These are phyloP conservation scores for Begonia masoniana DNA, from an alignment of 306 rosid genomes.

Conservation along the genomic window DNA sequence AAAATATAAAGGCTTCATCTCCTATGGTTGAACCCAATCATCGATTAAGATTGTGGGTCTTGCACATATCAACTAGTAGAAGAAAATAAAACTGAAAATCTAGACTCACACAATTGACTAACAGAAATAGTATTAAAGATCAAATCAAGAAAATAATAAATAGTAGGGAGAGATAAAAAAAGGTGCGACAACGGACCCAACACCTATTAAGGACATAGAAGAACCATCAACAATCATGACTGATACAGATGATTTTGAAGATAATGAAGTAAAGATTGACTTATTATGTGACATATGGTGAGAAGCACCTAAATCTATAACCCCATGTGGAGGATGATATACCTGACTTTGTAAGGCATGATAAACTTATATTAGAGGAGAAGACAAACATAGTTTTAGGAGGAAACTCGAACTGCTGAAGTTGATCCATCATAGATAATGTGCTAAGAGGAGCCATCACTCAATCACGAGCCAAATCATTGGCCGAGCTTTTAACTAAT, in stretches of 20 bases:
- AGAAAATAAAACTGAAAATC: not conserved
- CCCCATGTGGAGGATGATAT: not conserved
- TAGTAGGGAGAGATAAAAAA: not conserved
- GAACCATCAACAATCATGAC: conserved; percentile 2
- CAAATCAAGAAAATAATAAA: not conserved
- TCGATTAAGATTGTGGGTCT: not conserved
- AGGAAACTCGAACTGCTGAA: not conserved
- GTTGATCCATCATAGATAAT: not conserved
- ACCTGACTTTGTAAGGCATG: not conserved
- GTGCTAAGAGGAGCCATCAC: too few species aligned
- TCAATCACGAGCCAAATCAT: too few species aligned
- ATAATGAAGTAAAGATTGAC: not conserved
- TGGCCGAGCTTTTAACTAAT: too few species aligned
- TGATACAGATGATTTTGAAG: not conserved
- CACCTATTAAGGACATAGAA: not conserved
- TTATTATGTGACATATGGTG: not conserved
- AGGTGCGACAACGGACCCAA: not conserved
- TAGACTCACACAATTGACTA: not conserved
- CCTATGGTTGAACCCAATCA: not conserved
- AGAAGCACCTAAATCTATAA: not conserved
- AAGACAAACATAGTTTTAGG: not conserved
- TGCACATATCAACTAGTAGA: not conserved
- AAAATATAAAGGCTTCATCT: not conserved
- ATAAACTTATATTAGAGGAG: not conserved
- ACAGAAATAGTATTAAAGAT: not conserved